Evolutionary conservation across 129 eudicot species (phyloP), one percentile per base, ranked within the genome.

Genomic region (Arctium lappa): DNA sequence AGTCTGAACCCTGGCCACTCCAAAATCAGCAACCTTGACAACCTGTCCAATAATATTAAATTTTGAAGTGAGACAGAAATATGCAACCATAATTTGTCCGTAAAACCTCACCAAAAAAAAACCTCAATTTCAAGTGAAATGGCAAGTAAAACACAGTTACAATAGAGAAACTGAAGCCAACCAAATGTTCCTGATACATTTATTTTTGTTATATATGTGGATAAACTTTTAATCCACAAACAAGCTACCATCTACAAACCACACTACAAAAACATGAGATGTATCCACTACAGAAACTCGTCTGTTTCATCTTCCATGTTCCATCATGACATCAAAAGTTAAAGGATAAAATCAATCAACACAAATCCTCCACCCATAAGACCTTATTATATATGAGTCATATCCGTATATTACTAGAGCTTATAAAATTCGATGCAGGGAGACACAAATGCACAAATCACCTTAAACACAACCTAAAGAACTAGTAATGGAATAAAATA

Each of bases 11-110:
- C 94, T 91, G 12, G 98, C 92, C 68, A 93, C 96, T 74, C 98
- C 98, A 85, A 93, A 93, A 85, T 93, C 98, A 70, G 94, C 97
- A 79, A 93, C 94, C 87, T 93, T 93, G 9, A 93, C 98, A 78
- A 91, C 92, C 94, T 91, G 83, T 60, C 63, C 36, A 76, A 29
- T 15, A 6, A 80, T 33, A 36, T 31, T 4, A 10, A 46, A 44
- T 12, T 5, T 66, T n/a, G 9, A 60, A 32, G 34, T 8, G 27
- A 37, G 5, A 15, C 33, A 3, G 33, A 66, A 7, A 66, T 22
- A 29, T 66, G 71, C 32, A 66, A 66, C 27, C 32, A 8, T 18
- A 18, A 66, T 7, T 66, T 22, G 34, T 22, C 71, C 7, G 13
- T 66, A 66, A 27, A 66, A 66, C 34, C 71, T 18, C 32, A 27